These are phyloP conservation scores for Coelastrella sp. DNA, from an alignment of 139 green algal genomes.

Conservation along the genomic window DNA sequence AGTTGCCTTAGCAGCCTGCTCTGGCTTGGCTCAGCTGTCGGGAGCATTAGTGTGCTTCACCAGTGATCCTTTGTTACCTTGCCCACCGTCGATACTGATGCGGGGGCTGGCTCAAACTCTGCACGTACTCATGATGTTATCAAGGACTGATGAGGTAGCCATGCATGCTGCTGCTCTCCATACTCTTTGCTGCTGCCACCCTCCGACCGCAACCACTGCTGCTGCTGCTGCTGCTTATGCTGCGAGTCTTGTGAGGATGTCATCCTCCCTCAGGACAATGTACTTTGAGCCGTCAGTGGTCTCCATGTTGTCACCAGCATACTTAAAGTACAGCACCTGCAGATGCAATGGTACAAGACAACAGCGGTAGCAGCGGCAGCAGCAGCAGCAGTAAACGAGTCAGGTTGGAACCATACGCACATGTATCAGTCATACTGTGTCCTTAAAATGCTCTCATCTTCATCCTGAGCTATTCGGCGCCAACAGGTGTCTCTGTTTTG, in stretches of 20 bases:
- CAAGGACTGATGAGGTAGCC: background rate
- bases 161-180: background rate
- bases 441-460: too few relatives aligned
- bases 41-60: background rate
- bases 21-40: background rate
- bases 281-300: slow-evolving; percentile 85
- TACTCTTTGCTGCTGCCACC: background rate
- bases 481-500: too few relatives aligned
- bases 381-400: background rate
- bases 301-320: slow-evolving; percentile 92
- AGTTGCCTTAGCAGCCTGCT: background rate
- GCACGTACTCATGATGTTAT: background rate
- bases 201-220: background rate
- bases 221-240: slow-evolving; percentile 24
- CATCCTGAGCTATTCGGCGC: too few relatives aligned
- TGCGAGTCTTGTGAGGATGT: slow-evolving; percentile 76
- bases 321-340: slow-evolving; percentile 91
- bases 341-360: background rate
- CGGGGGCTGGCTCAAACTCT: background rate
- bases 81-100: background rate
- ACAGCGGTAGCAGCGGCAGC: background rate
- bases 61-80: background rate
- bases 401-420: too few relatives aligned
- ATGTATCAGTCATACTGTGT: background rate
- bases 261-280: slow-evolving; percentile 88